These are phyloP conservation scores for Mesotaenium endlicherianum DNA, from an alignment of 139 green algal species.

Conservation along the genomic window DNA sequence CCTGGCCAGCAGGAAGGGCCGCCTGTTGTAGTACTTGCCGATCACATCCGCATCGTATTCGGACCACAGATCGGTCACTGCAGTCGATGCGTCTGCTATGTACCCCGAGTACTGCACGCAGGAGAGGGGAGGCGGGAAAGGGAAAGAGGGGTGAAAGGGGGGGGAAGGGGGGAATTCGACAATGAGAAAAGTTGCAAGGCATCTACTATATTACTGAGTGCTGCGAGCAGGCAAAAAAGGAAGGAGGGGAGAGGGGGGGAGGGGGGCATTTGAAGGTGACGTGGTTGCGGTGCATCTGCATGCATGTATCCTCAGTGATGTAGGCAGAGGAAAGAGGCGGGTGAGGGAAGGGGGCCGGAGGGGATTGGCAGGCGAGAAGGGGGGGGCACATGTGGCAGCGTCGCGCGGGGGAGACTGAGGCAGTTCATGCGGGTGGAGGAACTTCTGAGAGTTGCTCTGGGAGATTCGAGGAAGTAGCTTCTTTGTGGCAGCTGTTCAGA, in stretches of 20 bases:
- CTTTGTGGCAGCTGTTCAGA: too few species aligned
- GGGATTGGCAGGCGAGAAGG: too few species aligned
- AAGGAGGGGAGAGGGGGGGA: neutral
- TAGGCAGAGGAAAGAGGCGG: too few species aligned
- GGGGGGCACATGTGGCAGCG: too few species aligned
- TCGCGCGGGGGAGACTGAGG: too few species aligned
- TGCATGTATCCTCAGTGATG: too few species aligned
- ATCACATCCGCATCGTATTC: conserved; percentile 31
- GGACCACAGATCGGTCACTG: neutral
- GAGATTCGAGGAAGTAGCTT: too few species aligned
- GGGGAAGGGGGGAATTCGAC: neutral
- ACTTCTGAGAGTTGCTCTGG: too few species aligned
- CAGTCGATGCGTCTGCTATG: neutral
- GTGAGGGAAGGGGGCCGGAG: too few species aligned
- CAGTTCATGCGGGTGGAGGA: too few species aligned
- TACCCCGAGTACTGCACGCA: conserved; percentile 32
- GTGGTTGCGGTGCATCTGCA: neutral
- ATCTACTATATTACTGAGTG: too few species aligned
- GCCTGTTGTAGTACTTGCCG: conserved; percentile 8
- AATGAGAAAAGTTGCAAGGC: neutral
- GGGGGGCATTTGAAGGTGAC: neutral
- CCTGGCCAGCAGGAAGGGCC: conserved; percentile 23
- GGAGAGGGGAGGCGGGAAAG: neutral
- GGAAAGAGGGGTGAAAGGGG: neutral
- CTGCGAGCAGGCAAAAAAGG: too few species aligned